Evolutionary conservation across 805 yeast genomes (phyloP).

Genomic region (Sugiyamaella valdiviana): DNA sequence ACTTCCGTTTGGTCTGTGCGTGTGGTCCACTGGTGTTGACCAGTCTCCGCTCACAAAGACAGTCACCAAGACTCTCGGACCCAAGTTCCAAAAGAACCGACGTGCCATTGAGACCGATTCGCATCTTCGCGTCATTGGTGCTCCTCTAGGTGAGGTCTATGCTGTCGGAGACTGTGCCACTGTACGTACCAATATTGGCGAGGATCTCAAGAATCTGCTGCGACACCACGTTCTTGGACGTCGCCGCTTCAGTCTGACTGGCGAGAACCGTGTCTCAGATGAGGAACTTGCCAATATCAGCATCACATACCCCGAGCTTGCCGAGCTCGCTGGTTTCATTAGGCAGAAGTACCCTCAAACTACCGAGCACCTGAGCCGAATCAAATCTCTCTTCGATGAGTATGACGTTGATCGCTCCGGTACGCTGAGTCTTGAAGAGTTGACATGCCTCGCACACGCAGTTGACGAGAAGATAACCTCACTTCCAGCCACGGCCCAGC

Average conservation of each 20-base stretch:
- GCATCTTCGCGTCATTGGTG: constrained; percentile 63
- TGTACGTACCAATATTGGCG: constrained; percentile 53
- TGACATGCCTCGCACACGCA: constrained; percentile 44
- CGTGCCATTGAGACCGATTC: constrained; percentile 74
- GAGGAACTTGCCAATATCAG: constrained; percentile 46
- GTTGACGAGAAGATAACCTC: constrained; percentile 60
- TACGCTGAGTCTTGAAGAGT: constrained; percentile 46
- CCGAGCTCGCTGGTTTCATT: constrained; percentile 43
- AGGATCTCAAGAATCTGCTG: constrained; percentile 47
- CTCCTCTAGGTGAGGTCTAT: constrained; percentile 60
- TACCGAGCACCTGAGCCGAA: constrained; percentile 46
- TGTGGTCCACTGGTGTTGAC: constrained; percentile 75
- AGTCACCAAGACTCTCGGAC: constrained; percentile 43
- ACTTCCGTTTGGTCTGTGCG: constrained; percentile 59
- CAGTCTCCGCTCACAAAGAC: constrained; percentile 56
- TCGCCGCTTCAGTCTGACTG: constrained; percentile 17
- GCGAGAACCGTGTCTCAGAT: constrained; percentile 33
- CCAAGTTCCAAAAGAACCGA: constrained; percentile 47
- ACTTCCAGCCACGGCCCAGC: constrained; percentile 68
- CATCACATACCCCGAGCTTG: constrained; percentile 44
- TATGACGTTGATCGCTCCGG: constrained; percentile 47
- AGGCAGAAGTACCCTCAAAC: constrained; percentile 52
- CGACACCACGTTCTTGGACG: constrained; percentile 21
- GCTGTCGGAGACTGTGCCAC: constrained; percentile 72
- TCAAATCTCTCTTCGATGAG: constrained; percentile 46